phyloP scores from a whole-genome alignment of 305 asterid species.

The Fraxinus ornus region DNA sequence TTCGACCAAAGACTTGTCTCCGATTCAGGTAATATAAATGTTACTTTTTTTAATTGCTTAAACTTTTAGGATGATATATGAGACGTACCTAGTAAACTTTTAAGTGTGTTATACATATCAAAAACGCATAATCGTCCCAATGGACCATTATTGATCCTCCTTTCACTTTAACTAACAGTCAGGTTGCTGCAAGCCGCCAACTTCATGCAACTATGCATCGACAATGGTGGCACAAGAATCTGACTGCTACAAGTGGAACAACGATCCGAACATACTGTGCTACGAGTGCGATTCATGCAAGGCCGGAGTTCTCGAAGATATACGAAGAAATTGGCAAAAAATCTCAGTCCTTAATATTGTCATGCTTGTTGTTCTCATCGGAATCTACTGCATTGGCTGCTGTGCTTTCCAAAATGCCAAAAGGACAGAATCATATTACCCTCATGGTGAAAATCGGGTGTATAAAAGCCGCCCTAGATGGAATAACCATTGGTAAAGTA shows the following conservation, averaged over 20 bases:
- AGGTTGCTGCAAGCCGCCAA: constrained; percentile 98
- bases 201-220: constrained; percentile 69
- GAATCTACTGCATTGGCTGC: constrained; percentile 79
- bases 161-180: constrained; percentile 43
- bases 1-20: constrained; percentile 62
- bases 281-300: constrained; percentile 93
- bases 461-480: constrained; percentile 79
- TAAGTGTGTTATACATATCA: neutral
- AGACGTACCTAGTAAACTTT: no score
- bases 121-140: neutral
- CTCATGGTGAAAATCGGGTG: constrained; percentile 69
- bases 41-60: neutral
- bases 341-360: constrained; percentile 77
- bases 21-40: constrained; percentile 61
- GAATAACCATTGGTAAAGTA: constrained; percentile 73
- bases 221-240: constrained; percentile 54
- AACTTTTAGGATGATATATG: no score
- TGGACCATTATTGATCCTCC: neutral
- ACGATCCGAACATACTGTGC: constrained; percentile 68
- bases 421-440: constrained; percentile 58
- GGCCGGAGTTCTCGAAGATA: constrained; percentile 88
- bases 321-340: constrained; percentile 82
- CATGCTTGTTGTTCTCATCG: constrained; percentile 78
- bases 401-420: constrained; percentile 84
- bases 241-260: constrained; percentile 90